Percentiles rank a stretch among this genome's conserved stretches.
phyloP scores from a whole-genome alignment of 2,329 filamentous ascomycete species.

The Chrysoporthe austroafricana region DNA sequence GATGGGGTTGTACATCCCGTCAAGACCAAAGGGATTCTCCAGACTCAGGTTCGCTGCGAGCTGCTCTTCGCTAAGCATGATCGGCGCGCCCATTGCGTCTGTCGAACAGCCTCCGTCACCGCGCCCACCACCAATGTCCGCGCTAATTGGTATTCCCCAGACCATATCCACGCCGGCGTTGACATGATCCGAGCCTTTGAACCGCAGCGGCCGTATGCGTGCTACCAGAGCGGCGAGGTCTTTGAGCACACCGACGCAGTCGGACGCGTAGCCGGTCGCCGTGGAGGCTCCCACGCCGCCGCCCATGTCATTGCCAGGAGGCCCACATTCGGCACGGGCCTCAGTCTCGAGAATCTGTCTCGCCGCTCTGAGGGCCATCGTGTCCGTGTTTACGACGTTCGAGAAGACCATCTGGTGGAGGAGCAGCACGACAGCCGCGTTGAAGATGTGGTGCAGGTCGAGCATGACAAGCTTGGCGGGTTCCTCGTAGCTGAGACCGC shows the following conservation, averaged over 20 bases:
- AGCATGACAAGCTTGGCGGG: constrained; percentile 47
- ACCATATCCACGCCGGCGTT: constrained; percentile 1
- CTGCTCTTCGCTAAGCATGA: constrained; percentile 13
- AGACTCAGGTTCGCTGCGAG: constrained; percentile 25
- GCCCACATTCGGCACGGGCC: constrained; percentile 29
- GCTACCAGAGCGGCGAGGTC: constrained; percentile 23
- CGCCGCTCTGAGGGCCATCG: constrained; percentile 44
- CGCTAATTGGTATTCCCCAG: not conserved
- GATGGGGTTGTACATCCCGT: constrained; percentile 11
- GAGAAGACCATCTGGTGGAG: constrained; percentile 48
- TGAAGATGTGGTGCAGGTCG: constrained; percentile 54
- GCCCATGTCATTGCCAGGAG: constrained; percentile 16
- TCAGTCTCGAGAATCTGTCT: constrained; percentile 47
- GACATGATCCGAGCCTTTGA: constrained; percentile 22
- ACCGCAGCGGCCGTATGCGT: constrained; percentile 22
- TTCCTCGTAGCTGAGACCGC: constrained; percentile 32
- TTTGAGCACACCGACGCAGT: constrained; percentile 26
- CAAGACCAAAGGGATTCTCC: constrained; percentile 16
- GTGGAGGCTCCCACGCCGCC: constrained; percentile 32
- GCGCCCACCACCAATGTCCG: not conserved
- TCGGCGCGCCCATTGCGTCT: not conserved
- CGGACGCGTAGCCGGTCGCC: constrained; percentile 26
- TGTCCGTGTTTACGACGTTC: constrained; percentile 36
- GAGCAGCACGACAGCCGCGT: constrained; percentile 52
- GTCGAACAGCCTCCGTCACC: constrained; percentile 9